phyloP scores from a whole-genome alignment of 1,284 basidiomycete genomes.

The Kwoniella shivajii region DNA sequence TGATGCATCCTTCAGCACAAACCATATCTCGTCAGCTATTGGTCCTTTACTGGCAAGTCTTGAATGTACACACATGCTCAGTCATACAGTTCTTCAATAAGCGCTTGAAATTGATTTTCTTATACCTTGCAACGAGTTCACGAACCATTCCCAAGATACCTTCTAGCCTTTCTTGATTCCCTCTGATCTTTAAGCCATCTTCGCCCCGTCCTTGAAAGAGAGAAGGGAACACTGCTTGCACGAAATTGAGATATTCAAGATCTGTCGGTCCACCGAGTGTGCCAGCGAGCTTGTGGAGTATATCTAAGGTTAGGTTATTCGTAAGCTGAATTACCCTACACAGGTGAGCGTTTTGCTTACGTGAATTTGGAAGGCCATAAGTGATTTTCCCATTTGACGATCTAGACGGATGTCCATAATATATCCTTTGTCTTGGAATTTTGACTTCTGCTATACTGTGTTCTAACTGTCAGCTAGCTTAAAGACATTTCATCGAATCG shows the following conservation, averaged over 20 bases:
- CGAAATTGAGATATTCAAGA: slow-evolving; percentile 10
- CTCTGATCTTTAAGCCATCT: not conserved
- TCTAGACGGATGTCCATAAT: slow-evolving; percentile 44
- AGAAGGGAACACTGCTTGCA: slow-evolving; percentile 23
- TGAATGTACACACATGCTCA: not conserved
- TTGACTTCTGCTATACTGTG: slow-evolving; percentile 26
- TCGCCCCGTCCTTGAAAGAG: slow-evolving; percentile 8
- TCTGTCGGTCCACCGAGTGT: slow-evolving; percentile 11
- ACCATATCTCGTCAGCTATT: not conserved
- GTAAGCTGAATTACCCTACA: not conserved
- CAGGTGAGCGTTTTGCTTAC: slow-evolving; percentile 26
- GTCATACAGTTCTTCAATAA: slow-evolving; percentile 18
- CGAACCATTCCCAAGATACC: slow-evolving; percentile 28
- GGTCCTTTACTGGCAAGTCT: not conserved
- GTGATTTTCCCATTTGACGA: slow-evolving; percentile 14
- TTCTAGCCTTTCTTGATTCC: slow-evolving; percentile 8
- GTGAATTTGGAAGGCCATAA: slow-evolving; percentile 44
- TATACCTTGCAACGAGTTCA: slow-evolving; percentile 33
- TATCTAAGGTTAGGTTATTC: slow-evolving; percentile 29
- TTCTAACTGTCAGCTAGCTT: not conserved
- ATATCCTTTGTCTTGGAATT: slow-evolving; percentile 45
- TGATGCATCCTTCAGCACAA: not conserved
- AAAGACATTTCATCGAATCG: not conserved
- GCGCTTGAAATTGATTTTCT: slow-evolving; percentile 18
- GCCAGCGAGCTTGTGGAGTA: slow-evolving; percentile 33